Conservation (phyloP, 2,329 filamentous ascomycete genomes). For the Aspergillus nomiae region DNA sequence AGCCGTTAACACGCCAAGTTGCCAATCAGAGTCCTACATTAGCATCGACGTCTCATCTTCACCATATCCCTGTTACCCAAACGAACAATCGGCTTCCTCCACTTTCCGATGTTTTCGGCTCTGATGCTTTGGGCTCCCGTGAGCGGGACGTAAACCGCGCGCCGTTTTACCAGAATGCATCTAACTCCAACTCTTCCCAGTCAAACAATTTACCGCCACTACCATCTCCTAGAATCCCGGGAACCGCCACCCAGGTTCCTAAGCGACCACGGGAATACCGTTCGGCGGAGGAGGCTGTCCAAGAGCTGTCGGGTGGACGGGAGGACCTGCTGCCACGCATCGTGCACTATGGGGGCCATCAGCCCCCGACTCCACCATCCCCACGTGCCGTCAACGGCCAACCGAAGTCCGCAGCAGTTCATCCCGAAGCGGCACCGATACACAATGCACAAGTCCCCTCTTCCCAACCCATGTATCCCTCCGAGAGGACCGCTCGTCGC, state of each 20-base stretch:
- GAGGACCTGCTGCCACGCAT: conserved; percentile 90
- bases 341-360: conserved; percentile 92
- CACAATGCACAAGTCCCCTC: conserved; percentile 62
- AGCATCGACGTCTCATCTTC: conserved; percentile 83
- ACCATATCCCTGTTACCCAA: conserved; percentile 83
- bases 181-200: conserved; percentile 64
- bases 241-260: conserved; percentile 53
- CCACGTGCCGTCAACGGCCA: conserved; percentile 46
- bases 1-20: conserved; percentile 74
- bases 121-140: conserved; percentile 63
- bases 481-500: conserved; percentile 56
- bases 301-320: conserved; percentile 84
- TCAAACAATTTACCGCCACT: conserved; percentile 68
- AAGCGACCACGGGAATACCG: conserved; percentile 80
- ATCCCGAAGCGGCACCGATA: conserved; percentile 58
- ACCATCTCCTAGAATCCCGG: conserved; percentile 75
- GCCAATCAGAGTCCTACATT: conserved; percentile 81
- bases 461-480: conserved; percentile 46
- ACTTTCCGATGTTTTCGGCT: conserved; percentile 89
- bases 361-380: conserved; percentile 88
- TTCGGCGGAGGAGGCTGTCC: conserved; percentile 93
- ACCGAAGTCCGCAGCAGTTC: conserved; percentile 29
- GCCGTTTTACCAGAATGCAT: conserved; percentile 56
- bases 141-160: conserved; percentile 39
- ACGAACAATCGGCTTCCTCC: conserved; percentile 90